A percentile compares a stretch with the other conserved stretches of the same genome.
These are phyloP conservation scores for Danielia oregonensis DNA, from an alignment of 805 yeast genomes.

Conservation along the genomic window DNA sequence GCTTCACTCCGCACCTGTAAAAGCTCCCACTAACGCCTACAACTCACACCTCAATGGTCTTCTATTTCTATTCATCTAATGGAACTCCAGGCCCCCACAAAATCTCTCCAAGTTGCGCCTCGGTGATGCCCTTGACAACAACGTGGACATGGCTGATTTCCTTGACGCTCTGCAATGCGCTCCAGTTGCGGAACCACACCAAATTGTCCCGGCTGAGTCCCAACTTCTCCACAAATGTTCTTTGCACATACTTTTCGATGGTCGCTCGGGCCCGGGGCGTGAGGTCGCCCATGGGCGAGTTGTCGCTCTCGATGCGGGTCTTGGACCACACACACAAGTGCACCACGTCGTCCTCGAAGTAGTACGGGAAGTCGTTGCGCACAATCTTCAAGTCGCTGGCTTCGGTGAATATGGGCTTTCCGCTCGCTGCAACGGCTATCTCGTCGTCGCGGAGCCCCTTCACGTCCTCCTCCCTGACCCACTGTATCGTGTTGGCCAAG, in stretches of 20 bases:
- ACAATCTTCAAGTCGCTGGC: conserved; percentile 43
- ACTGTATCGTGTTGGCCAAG: conserved; percentile 43
- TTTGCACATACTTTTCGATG: conserved; percentile 44
- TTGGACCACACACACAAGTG: conserved; percentile 73
- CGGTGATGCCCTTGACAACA: conserved; percentile 41
- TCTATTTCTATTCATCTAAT: too few relatives aligned
- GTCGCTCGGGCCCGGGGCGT: conserved; percentile 35
- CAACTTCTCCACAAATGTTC: conserved; percentile 46
- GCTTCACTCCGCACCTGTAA: too few relatives aligned
- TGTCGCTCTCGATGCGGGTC: conserved; percentile 48
- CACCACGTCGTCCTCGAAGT: conserved; percentile 45
- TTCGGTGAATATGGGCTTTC: conserved; percentile 40
- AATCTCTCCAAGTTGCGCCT: conserved; percentile 14
- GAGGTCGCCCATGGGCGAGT: conserved; percentile 50
- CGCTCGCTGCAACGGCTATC: conserved; percentile 21
- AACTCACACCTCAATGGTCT: too few relatives aligned
- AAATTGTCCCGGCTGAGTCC: conserved; percentile 37
- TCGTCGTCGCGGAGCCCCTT: conserved; percentile 14
- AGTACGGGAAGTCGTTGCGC: conserved; percentile 65
- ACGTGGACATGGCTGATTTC: conserved; percentile 71
- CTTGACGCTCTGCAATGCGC: conserved; percentile 62
- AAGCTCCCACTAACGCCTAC: too few relatives aligned
- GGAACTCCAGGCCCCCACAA: conserved; percentile 9
- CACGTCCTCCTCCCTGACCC: conserved; percentile 40
- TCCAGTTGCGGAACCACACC: conserved; percentile 73